phyloP scores from a whole-genome alignment of 2,329 filamentous ascomycete genomes.

The Aspergillus sp. region DNA sequence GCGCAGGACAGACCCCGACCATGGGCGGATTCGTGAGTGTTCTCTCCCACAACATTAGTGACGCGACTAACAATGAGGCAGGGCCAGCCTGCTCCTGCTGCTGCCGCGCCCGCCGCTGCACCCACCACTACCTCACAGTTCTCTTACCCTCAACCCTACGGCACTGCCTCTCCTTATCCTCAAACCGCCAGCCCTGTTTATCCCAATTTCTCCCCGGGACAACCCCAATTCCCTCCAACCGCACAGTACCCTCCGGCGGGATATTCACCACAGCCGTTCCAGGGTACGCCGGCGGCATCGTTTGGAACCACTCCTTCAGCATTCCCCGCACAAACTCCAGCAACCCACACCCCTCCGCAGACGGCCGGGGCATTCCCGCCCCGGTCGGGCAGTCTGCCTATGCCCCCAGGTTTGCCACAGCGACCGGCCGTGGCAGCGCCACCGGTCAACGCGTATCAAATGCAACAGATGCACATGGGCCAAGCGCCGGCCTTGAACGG shows the following conservation, averaged over 20 bases:
- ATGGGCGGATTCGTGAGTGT: conserved; percentile 61
- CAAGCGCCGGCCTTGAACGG: conserved; percentile 31
- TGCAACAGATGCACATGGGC: conserved; percentile 61
- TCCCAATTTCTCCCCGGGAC: conserved; percentile 39
- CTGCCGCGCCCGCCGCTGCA: conserved; percentile 34
- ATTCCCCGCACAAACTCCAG: conserved; percentile 45
- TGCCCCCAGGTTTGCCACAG: conserved; percentile 61
- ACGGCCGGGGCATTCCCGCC: conserved; percentile 41
- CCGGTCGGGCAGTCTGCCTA: conserved; percentile 57
- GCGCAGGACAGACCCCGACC: conserved; percentile 51
- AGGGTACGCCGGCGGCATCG: conserved; percentile 33
- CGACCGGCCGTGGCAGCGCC: conserved; percentile 61
- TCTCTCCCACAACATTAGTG: conserved; percentile 24
- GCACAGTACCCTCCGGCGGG: conserved; percentile 35
- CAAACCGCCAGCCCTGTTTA: conserved; percentile 44
- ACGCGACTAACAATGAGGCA: conserved; percentile 4
- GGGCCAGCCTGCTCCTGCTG: conserved; percentile 43
- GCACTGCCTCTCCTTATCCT: conserved; percentile 40
- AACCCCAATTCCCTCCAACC: conserved; percentile 36
- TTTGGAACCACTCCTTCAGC: conserved; percentile 47
- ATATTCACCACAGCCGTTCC: conserved; percentile 36
- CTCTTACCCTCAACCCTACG: conserved; percentile 46
- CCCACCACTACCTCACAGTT: conserved; percentile 36
- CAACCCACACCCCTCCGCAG: conserved; percentile 48
- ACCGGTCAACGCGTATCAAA: conserved; percentile 54